These are phyloP conservation scores for Saprolegnia diclina DNA, from an alignment of 352 stramenopile species.

Conservation along the genomic window DNA sequence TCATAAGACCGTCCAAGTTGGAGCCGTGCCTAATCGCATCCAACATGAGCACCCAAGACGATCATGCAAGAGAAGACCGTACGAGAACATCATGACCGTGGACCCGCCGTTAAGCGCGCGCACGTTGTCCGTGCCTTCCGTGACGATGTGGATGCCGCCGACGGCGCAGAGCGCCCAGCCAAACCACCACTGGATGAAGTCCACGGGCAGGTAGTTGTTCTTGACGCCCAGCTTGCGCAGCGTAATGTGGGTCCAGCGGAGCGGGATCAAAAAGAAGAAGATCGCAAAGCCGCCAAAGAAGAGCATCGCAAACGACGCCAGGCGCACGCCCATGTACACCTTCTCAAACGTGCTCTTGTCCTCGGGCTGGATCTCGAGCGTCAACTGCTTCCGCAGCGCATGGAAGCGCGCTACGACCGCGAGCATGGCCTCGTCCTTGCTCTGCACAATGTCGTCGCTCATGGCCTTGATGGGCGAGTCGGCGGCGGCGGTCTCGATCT, in stretches of 20 bases:
- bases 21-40: constrained; percentile 76
- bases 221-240: constrained; percentile 49
- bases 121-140: constrained; percentile 52
- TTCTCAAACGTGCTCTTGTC: constrained; percentile 45
- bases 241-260: constrained; percentile 53
- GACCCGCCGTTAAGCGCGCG: constrained; percentile 44
- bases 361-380: constrained; percentile 48
- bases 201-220: constrained; percentile 77
- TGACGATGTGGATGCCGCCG: constrained; percentile 41
- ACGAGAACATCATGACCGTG: constrained; percentile 82
- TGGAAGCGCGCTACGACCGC: constrained; percentile 53
- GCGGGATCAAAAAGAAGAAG: constrained; percentile 53
- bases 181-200: constrained; percentile 36
- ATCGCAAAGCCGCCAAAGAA: constrained; percentile 74
- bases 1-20: constrained; percentile 78
- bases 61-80: not conserved
- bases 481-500: constrained; percentile 38
- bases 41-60: no score
- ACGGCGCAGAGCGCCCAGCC: constrained; percentile 38
- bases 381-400: constrained; percentile 53
- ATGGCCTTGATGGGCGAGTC: constrained; percentile 39
- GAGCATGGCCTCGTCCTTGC: constrained; percentile 31
- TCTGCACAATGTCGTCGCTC: constrained; percentile 28
- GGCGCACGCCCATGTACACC: constrained; percentile 56
- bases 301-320: constrained; percentile 57